Evolutionary conservation across 805 yeast genomes (phyloP).

Genomic region (Saccharomycopsis amapae): DNA sequence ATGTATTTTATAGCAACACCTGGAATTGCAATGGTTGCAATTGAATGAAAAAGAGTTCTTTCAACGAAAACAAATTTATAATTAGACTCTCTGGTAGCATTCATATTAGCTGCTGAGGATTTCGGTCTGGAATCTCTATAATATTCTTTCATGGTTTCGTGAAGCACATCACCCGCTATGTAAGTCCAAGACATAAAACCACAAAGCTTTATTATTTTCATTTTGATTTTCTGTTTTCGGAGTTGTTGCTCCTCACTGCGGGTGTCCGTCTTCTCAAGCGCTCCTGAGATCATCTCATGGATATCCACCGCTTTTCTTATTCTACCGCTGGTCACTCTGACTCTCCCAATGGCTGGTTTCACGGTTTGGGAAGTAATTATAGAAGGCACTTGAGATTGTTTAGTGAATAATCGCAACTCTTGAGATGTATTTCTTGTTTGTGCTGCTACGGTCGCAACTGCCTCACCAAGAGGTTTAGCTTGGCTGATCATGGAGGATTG

Average conservation of each 20-base stretch:
- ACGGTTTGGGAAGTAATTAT: neutral
- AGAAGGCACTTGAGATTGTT: too few relatives aligned
- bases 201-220: constrained; percentile 1
- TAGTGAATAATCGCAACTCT: too few relatives aligned
- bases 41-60: constrained; percentile 11
- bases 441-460: too few relatives aligned
- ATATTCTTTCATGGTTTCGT: constrained; percentile 8
- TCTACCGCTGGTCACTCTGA: constrained; percentile 5
- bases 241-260: neutral
- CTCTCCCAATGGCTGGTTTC: constrained; percentile 3
- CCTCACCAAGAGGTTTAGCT: neutral
- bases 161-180: constrained; percentile 8
- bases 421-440: too few relatives aligned
- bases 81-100: neutral
- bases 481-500: neutral
- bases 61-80: constrained; percentile 5
- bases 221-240: neutral
- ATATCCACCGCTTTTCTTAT: constrained; percentile 5
- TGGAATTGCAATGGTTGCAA: constrained; percentile 9
- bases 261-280: neutral
- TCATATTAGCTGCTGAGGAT: neutral
- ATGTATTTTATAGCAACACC: constrained; percentile 5
- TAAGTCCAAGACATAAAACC: constrained; percentile 11
- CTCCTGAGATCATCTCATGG: constrained; percentile 4
- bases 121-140: too few relatives aligned